Base-by-base conservation (phyloP, 441 rosid genomes). In the Euphorbia schlechtendalii region DNA sequence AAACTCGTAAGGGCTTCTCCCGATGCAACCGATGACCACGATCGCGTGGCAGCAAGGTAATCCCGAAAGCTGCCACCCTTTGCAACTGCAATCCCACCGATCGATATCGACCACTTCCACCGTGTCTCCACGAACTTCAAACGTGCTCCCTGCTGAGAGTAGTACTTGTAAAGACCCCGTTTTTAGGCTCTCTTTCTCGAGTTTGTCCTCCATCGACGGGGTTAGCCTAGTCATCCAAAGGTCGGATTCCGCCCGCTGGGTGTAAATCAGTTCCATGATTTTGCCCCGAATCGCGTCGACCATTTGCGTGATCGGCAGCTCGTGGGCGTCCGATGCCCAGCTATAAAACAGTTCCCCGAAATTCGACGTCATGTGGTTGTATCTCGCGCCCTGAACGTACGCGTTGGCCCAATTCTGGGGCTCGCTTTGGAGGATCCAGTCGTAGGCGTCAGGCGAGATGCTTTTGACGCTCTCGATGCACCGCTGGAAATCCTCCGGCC, bases 391-490 rank as follows among this genome's bases (percentile, higher is more conserved):
- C 40, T 72, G 90, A 59, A 89, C 86, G 74, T 74, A 83, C 17
- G 98, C 83, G 71, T 86, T 92, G 25, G 96, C 96, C 98, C 96
- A 92, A 53, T 85, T 86, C 71, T 79, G 84, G 5, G 93, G 96
- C 63, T 90, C 92, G 79, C 92, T 88, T 22, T 82, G 90, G 21
- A 83, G 25, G 68, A 88, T 84, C 98, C 96, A 92, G 52, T 79
- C 79, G 74, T 88, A 89, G 14, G 96, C 96, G 59, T 92, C 96
- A 5, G 56, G 64, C 0, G 92, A 92, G 68, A 90, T 85, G 62
- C 85, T 77, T 77, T 85, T 92, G 70, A 92, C 84, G 83, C 83
- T 85, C 56, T 88, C 94, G 0, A 84, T 67, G 62, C 77, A 82
- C 63, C 80, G 78, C 41, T 85, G 84, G 46, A 89, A 92, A 13